A percentile compares a stretch with the other conserved stretches of the same genome.
Evolutionary conservation across 352 stramenopile species (phyloP).

Genomic region (Phytophthora uliginosa): DNA sequence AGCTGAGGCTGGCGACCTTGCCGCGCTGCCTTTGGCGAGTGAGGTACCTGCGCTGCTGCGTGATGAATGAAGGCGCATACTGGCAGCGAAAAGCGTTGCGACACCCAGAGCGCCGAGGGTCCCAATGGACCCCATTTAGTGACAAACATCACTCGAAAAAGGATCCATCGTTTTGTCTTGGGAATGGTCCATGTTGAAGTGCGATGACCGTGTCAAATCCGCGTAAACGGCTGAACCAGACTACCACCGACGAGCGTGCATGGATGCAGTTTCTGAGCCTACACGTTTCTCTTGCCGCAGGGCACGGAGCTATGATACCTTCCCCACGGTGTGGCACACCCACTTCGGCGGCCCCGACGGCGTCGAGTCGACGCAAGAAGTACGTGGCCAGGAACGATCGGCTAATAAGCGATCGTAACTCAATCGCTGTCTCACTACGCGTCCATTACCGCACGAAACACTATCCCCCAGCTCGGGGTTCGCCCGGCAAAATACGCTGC

Average conservation of each 20-base stretch:
- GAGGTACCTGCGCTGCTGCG: not conserved
- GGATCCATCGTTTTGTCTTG: conserved; percentile 1
- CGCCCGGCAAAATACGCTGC: no score
- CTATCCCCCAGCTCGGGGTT: not conserved
- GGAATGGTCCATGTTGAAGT: conserved; percentile 17
- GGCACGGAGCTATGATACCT: not conserved
- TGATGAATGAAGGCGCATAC: not conserved
- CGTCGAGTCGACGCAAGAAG: no score
- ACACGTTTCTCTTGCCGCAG: not conserved
- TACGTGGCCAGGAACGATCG: no score
- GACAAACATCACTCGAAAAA: not conserved
- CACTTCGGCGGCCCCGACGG: no score
- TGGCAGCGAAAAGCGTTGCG: not conserved
- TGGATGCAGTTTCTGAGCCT: conserved; percentile 11
- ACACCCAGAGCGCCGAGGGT: not conserved
- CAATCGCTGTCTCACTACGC: not conserved
- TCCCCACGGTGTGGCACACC: not conserved
- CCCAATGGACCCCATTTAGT: no score
- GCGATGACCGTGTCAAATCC: conserved; percentile 12
- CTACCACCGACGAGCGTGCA: not conserved
- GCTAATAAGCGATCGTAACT: not conserved
- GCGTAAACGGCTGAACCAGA: not conserved
- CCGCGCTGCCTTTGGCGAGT: not conserved
- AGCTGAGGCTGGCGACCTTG: not conserved
- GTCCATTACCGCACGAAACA: not conserved